phyloP scores from a whole-genome alignment of 495 filamentous ascomycete genomes.

The Tetracladium marchalianum region DNA sequence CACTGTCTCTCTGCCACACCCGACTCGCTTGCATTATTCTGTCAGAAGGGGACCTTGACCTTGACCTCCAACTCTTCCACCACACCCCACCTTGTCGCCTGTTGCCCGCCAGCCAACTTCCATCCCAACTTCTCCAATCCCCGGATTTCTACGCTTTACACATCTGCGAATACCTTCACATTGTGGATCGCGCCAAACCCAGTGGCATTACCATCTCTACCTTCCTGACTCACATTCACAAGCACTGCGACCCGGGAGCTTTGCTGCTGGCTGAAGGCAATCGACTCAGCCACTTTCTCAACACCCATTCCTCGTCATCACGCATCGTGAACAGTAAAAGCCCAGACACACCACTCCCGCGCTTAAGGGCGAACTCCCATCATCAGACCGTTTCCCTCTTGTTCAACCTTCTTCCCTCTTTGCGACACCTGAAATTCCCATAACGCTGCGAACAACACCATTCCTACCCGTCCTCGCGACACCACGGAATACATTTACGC shows the following conservation, averaged over 20 bases:
- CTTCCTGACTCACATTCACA: too few species aligned
- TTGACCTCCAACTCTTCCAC: too few species aligned
- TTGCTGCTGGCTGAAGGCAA: neutral
- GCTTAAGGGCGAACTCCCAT: neutral
- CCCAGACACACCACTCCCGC: neutral
- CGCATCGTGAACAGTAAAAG: neutral
- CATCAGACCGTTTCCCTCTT: too few species aligned
- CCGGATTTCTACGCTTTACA: slow-evolving; percentile 3
- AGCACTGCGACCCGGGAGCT: neutral
- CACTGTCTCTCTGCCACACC: too few species aligned
- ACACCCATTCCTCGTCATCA: slow-evolving; percentile 17
- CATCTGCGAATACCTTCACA: slow-evolving; percentile 7
- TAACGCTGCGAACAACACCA: too few species aligned
- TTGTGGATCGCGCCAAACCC: neutral
- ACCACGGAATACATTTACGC: too few species aligned
- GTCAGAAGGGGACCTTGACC: too few species aligned
- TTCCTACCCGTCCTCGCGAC: too few species aligned
- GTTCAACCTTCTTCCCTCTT: too few species aligned
- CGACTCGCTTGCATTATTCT: too few species aligned
- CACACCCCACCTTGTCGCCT: neutral
- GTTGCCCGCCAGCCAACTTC: neutral
- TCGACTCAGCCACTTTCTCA: slow-evolving; percentile 9
- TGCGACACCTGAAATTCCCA: too few species aligned
- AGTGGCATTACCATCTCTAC: too few species aligned
- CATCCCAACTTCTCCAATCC: neutral